Evolutionary conservation across 345 rosid species (phyloP).

Genomic region (Luvunga scandens): DNA sequence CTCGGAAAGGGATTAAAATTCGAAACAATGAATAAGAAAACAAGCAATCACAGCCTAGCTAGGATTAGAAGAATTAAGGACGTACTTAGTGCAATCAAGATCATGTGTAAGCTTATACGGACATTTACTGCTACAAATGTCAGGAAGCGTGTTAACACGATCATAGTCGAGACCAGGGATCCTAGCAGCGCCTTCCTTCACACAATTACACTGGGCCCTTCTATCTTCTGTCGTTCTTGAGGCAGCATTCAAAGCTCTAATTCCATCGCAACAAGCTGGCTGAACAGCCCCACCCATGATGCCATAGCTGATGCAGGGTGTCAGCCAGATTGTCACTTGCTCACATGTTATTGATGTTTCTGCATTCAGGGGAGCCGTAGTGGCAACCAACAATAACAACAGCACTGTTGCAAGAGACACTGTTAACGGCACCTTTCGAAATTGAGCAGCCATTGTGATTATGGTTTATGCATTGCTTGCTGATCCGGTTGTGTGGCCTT

Average conservation of each 20-base stretch:
- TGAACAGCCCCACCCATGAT: slow-evolving; percentile 16
- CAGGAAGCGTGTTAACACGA: slow-evolving; percentile 21
- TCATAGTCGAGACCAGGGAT: slow-evolving; percentile 13
- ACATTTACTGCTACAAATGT: slow-evolving; percentile 2
- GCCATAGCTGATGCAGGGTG: slow-evolving; percentile 35
- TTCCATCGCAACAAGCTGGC: slow-evolving; percentile 16
- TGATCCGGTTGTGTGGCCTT: too few relatives aligned
- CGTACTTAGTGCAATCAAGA: slow-evolving; percentile 22
- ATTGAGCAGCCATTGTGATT: too few relatives aligned
- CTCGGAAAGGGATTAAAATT: neutral
- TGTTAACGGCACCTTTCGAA: neutral
- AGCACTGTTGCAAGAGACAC: neutral
- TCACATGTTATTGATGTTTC: slow-evolving; percentile 30
- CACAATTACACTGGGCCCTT: slow-evolving; percentile 15
- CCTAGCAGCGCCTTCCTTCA: slow-evolving; percentile 21
- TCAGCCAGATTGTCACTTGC: slow-evolving; percentile 21
- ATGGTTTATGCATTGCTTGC: too few relatives aligned
- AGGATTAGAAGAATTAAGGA: neutral
- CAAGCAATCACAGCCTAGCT: too few relatives aligned
- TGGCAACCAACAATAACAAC: neutral
- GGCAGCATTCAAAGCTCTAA: slow-evolving; percentile 9
- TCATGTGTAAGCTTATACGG: slow-evolving; percentile 11
- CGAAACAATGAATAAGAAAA: neutral
- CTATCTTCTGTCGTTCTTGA: slow-evolving; percentile 18
- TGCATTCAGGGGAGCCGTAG: neutral